Evolutionary conservation across 1,284 basidiomycete species (phyloP).

Genomic region (Heliocybe sulcata): DNA sequence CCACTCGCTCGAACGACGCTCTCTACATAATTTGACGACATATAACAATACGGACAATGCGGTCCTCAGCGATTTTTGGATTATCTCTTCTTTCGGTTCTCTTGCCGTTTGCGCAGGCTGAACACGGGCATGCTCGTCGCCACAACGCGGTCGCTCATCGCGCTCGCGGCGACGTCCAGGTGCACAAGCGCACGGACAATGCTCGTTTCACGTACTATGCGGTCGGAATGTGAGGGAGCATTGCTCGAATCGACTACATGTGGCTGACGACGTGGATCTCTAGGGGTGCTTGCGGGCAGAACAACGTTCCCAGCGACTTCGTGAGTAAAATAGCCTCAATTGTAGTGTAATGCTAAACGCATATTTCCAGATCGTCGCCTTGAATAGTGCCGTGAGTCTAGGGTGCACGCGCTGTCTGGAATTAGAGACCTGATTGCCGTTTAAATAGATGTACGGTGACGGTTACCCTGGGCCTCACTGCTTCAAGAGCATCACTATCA

Average conservation of each 20-base stretch:
- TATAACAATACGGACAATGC: neutral
- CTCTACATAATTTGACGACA: constrained; percentile 1
- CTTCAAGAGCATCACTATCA: constrained; percentile 40
- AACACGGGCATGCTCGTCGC: neutral
- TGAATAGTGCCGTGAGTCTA: constrained; percentile 19
- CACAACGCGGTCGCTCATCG: constrained; percentile 3
- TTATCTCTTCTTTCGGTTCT: neutral
- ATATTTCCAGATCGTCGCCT: constrained; percentile 25
- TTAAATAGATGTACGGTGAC: constrained; percentile 13
- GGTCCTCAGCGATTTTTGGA: constrained; percentile 1
- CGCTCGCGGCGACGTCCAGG: neutral
- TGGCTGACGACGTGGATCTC: neutral
- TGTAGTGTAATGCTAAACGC: neutral
- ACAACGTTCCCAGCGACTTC: constrained; percentile 24
- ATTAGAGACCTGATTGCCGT: neutral
- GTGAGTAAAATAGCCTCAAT: constrained; percentile 19
- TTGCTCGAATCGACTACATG: neutral
- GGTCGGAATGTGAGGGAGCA: constrained; percentile 16
- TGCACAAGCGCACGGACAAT: constrained; percentile 18
- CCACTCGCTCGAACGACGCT: constrained; percentile 1
- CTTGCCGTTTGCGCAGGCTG: neutral
- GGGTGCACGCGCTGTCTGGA: neutral
- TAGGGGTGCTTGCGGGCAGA: constrained; percentile 27
- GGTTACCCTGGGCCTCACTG: constrained; percentile 27
- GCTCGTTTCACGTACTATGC: constrained; percentile 27